Evolutionary conservation across 805 yeast genomes (phyloP).

Genomic region (Candida arabinofermentans): DNA sequence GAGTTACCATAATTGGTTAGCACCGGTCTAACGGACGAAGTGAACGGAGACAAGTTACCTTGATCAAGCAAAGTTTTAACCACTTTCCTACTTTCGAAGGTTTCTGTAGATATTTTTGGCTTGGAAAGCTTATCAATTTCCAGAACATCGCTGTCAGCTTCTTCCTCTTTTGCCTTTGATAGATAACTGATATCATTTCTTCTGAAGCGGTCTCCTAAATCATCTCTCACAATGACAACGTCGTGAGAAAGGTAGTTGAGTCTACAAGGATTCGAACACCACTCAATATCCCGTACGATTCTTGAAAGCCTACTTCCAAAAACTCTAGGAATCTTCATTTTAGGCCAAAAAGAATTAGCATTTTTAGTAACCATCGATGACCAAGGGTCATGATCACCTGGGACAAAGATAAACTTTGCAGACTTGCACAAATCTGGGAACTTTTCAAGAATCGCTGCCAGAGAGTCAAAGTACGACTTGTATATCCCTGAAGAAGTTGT

Average conservation of each 20-base stretch:
- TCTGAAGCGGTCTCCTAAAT: constrained; percentile 63
- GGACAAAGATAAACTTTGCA: constrained; percentile 67
- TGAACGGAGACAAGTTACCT: constrained; percentile 82
- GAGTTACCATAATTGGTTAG: constrained; percentile 67
- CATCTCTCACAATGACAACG: constrained; percentile 69
- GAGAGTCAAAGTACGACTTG: constrained; percentile 65
- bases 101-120: constrained; percentile 39
- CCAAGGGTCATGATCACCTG: constrained; percentile 96
- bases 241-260: constrained; percentile 82
- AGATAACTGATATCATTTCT: constrained; percentile 63
- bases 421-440: constrained; percentile 49
- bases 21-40: constrained; percentile 54
- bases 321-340: constrained; percentile 61
- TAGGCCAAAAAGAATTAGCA: constrained; percentile 64
- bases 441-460: constrained; percentile 61
- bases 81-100: constrained; percentile 60
- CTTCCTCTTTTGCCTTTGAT: constrained; percentile 17
- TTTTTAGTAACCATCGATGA: constrained; percentile 66
- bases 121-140: constrained; percentile 28
- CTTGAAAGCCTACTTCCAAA: constrained; percentile 68
- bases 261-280: constrained; percentile 77
- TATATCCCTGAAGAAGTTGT: constrained; percentile 50
- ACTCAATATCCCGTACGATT: constrained; percentile 44
- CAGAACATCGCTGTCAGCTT: constrained; percentile 23
- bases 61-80: constrained; percentile 84